Percentiles rank a stretch among this genome's conserved stretches.
phyloP scores from a whole-genome alignment of 768 basidiomycete genomes.

The Pseudohyphozyma bogoriensis region DNA sequence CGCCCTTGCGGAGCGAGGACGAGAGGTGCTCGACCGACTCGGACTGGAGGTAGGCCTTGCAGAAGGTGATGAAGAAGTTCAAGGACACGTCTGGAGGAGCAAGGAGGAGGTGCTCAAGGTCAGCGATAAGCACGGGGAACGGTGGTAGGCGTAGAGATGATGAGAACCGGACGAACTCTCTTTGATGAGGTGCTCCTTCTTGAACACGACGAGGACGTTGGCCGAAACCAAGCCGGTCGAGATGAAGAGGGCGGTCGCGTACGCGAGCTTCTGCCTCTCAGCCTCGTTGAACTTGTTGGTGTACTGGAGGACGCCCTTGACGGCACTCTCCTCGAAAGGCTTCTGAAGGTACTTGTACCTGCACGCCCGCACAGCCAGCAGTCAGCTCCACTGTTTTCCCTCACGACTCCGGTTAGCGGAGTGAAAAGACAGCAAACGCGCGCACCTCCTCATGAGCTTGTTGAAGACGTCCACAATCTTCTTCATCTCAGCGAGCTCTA shows the following conservation, averaged over 20 bases:
- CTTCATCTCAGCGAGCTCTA: conserved; percentile 74
- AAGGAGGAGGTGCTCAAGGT: not conserved
- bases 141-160: not conserved
- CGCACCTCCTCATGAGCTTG: conserved; percentile 84
- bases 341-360: conserved; percentile 99
- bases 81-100: conserved; percentile 59
- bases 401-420: too few relatives aligned
- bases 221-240: conserved; percentile 72
- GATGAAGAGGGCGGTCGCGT: conserved; percentile 70
- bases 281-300: conserved; percentile 68
- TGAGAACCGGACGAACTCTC: conserved; percentile 52
- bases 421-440: not conserved
- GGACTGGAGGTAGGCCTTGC: conserved; percentile 61
- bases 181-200: conserved; percentile 91
- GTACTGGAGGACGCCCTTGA: conserved; percentile 79
- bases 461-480: conserved; percentile 88
- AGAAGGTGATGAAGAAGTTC: conserved; percentile 62
- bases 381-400: not conserved
- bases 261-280: conserved; percentile 72
- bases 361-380: not conserved
- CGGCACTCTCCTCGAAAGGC: conserved; percentile 75
- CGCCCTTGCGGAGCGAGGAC: conserved; percentile 66
- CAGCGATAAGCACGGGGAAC: not conserved
- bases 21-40: conserved; percentile 87
- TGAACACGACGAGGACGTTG: conserved; percentile 65